phyloP scores from a whole-genome alignment of 2,329 filamentous ascomycete species.

The Cladophialophora chaetospira region DNA sequence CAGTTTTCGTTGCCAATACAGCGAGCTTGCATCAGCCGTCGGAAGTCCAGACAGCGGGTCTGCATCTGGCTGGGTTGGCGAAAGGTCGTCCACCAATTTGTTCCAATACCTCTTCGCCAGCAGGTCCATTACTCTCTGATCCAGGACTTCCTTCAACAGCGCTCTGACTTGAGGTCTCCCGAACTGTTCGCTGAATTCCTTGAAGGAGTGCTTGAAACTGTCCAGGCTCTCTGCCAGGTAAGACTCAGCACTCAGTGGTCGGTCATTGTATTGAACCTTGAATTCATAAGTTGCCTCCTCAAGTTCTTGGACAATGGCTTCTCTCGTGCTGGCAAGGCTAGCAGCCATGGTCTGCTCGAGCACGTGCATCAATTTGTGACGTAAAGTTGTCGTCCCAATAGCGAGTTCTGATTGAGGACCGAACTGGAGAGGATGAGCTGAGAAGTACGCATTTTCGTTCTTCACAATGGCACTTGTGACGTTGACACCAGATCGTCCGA shows the following conservation, averaged over 20 bases:
- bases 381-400: conserved; percentile 81
- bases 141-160: conserved; percentile 85
- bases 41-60: conserved; percentile 77
- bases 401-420: conserved; percentile 70
- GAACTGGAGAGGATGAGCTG: conserved; percentile 77
- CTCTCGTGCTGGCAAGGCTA: conserved; percentile 83
- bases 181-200: conserved; percentile 86
- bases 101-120: conserved; percentile 97
- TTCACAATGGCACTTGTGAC: conserved; percentile 78
- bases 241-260: conserved; percentile 89
- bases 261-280: conserved; percentile 98
- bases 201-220: conserved; percentile 97
- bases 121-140: conserved; percentile 91
- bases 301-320: conserved; percentile 90
- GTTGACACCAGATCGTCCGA: conserved; percentile 78
- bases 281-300: conserved; percentile 98
- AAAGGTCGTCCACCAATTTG: conserved; percentile 84
- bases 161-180: conserved; percentile 86
- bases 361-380: conserved; percentile 96
- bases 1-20: conserved; percentile 92
- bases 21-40: conserved; percentile 78
- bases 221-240: conserved; percentile 95
- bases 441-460: conserved; percentile 88
- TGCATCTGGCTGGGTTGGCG: conserved; percentile 64
- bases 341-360: conserved; percentile 96